Base-by-base conservation (phyloP, 2,329 filamentous ascomycete species). In the Exophiala calicioides region DNA sequence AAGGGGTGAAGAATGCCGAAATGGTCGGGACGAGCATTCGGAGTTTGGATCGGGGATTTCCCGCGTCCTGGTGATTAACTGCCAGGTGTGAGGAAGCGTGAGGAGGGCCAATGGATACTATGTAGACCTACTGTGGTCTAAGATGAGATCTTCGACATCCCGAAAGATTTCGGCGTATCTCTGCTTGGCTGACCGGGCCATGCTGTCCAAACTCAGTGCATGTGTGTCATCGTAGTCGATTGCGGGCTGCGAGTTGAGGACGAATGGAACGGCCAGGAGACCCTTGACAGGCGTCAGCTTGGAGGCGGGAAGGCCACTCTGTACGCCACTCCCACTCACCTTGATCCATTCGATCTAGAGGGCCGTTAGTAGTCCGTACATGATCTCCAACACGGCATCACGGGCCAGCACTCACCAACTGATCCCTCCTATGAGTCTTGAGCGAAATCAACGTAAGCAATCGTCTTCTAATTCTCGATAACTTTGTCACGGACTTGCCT, bases 301-400 rank as follows among this genome's bases (percentile, higher is more conserved):
- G 12, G 12, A 27, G 7, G 13, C 21, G 16, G 6, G 7, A n/a
- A n/a, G n/a, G n/a, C n/a, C n/a, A n/a, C n/a, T n/a, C n/a, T n/a
- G n/a, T n/a, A n/a, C n/a, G n/a, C n/a, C n/a, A n/a, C 30, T 12
- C 19, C 19, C 3, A 24, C 60, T 44, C 68, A 77, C 75, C 71
- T 98, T 97, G 75, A 97, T 88, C 91, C 91, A 97, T 85, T 95
- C 89, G 49, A 81, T 81, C 74, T 78, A n/a, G n/a, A n/a, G n/a
- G n/a, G n/a, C n/a, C n/a, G n/a, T n/a, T n/a, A n/a, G n/a, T n/a
- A n/a, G n/a, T n/a, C n/a, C n/a, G n/a, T n/a, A n/a, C n/a, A n/a
- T n/a, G n/a, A n/a, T n/a, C n/a, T n/a, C n/a, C n/a, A n/a, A n/a
- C n/a, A n/a, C n/a, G 57, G 27, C 47, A 82, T 60, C 52, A 39